Evolutionary conservation across 768 basidiomycete genomes (phyloP).

Genomic region (Coprinellus aureogranulatus): DNA sequence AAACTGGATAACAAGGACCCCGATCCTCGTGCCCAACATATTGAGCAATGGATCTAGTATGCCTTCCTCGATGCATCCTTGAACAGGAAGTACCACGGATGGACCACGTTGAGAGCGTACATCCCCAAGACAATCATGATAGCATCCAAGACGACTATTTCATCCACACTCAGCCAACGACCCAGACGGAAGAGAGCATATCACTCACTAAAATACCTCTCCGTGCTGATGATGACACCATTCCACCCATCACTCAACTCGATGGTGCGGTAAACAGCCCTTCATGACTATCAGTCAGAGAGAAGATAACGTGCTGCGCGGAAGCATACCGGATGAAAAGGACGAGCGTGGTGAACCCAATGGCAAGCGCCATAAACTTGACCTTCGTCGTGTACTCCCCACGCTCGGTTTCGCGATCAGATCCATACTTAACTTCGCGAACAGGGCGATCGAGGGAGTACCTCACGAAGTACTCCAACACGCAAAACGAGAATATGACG

Average conservation of each 20-base stretch:
- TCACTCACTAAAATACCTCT: conserved; percentile 36
- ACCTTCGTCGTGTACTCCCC: conserved; percentile 17
- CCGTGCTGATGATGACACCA: conserved; percentile 35
- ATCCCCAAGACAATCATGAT: conserved; percentile 48
- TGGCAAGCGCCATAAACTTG: conserved; percentile 32
- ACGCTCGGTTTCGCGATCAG: conserved; percentile 12
- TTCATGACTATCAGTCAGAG: conserved; percentile 14
- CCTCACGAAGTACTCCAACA: conserved; percentile 46
- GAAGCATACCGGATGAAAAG: conserved; percentile 47
- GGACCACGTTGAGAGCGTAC: conserved; percentile 44
- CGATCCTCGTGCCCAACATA: too few relatives aligned
- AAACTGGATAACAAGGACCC: too few relatives aligned
- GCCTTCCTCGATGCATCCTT: not conserved
- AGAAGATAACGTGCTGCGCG: not conserved
- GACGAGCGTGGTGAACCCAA: conserved; percentile 38
- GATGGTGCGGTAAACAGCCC: conserved; percentile 42
- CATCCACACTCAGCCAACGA: not conserved
- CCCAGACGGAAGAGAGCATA: too few relatives aligned
- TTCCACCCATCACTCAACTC: conserved; percentile 43
- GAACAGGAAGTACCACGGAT: conserved; percentile 41
- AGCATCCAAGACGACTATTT: conserved; percentile 50
- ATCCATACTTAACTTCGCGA: not conserved
- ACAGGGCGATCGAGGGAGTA: conserved; percentile 34
- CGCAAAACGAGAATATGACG: conserved; percentile 37
- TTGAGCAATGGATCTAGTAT: too few relatives aligned